Evolutionary conservation across 2,329 filamentous ascomycete genomes (phyloP).

Genomic region (Iodosphaeria phyllophila): DNA sequence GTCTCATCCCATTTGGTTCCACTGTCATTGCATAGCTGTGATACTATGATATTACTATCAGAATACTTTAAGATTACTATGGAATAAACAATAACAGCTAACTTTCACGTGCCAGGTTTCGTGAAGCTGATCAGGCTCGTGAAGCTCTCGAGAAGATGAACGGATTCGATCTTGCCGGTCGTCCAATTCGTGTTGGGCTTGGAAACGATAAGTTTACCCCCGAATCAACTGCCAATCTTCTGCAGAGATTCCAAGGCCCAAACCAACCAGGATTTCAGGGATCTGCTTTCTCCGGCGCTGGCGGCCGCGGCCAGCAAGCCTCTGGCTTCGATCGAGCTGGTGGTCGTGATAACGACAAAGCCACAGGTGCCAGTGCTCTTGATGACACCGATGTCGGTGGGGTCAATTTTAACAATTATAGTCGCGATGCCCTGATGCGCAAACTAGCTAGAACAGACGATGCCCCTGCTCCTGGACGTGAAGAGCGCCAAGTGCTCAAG

Average conservation of each 20-base stretch:
- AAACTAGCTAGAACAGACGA: slow-evolving; percentile 96
- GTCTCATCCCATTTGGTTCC: no score
- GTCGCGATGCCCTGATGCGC: slow-evolving; percentile 93
- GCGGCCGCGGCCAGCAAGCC: slow-evolving; percentile 68
- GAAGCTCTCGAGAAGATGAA: slow-evolving; percentile 98
- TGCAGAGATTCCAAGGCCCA: slow-evolving; percentile 80
- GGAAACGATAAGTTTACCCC: slow-evolving; percentile 99
- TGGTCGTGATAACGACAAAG: slow-evolving; percentile 76
- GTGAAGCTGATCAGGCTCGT: slow-evolving; percentile 76
- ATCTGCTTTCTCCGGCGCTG: slow-evolving; percentile 78
- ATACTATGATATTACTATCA: no score
- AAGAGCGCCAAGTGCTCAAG: slow-evolving; percentile 55
- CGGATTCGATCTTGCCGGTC: slow-evolving; percentile 91
- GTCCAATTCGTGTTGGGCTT: slow-evolving; percentile 93
- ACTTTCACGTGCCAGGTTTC: slow-evolving; percentile 41
- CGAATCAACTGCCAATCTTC: slow-evolving; percentile 81
- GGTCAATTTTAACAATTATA: slow-evolving; percentile 99
- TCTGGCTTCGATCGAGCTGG: slow-evolving; percentile 84
- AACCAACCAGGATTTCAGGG: slow-evolving; percentile 58
- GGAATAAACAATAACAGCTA: no score
- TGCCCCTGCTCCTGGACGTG: slow-evolving; percentile 40
- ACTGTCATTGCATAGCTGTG: no score
- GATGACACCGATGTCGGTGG: slow-evolving; percentile 96
- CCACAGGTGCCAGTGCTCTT: slow-evolving; percentile 77
- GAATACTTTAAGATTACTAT: no score